Conservation (phyloP, 1,284 basidiomycete genomes). For the Marasmius sp. region DNA sequence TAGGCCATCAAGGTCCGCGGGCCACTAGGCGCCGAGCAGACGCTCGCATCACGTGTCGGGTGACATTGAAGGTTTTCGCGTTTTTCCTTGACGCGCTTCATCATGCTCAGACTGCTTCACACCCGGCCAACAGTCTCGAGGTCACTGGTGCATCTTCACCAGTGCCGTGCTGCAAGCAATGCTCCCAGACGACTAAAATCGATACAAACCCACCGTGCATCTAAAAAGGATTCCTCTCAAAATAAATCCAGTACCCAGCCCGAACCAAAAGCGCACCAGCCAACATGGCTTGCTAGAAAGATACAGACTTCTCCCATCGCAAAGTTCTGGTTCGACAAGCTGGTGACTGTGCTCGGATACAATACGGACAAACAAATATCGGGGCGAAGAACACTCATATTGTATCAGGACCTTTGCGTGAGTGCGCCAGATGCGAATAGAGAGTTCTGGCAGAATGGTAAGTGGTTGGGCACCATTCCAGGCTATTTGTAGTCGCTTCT, state of each 20-base stretch:
- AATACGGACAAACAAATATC: conserved; percentile 61
- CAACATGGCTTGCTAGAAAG: conserved; percentile 56
- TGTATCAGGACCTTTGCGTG: conserved; percentile 63
- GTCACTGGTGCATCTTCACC: too few relatives aligned
- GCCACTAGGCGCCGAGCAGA: too few relatives aligned
- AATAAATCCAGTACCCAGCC: background rate
- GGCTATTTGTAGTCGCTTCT: too few relatives aligned
- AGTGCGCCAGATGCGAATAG: conserved; percentile 58
- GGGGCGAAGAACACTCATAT: conserved; percentile 51
- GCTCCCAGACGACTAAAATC: too few relatives aligned
- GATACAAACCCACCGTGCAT: too few relatives aligned
- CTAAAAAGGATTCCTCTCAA: background rate
- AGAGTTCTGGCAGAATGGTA: conserved; percentile 69
- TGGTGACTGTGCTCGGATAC: conserved; percentile 60
- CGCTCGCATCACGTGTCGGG: too few relatives aligned
- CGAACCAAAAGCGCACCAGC: conserved; percentile 21
- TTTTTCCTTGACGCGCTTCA: too few relatives aligned
- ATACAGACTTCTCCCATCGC: conserved; percentile 53
- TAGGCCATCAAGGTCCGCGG: too few relatives aligned
- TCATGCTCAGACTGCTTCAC: too few relatives aligned
- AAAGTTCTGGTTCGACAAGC: conserved; percentile 46
- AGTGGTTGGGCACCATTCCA: conserved; percentile 16
- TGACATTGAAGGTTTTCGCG: too few relatives aligned
- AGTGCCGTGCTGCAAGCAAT: too few relatives aligned
- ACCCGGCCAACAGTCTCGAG: too few relatives aligned